Percentiles rank a stretch among this genome's conserved stretches.
phyloP scores from a whole-genome alignment of 139 green algal genomes.

The Trebouxia sp. region DNA sequence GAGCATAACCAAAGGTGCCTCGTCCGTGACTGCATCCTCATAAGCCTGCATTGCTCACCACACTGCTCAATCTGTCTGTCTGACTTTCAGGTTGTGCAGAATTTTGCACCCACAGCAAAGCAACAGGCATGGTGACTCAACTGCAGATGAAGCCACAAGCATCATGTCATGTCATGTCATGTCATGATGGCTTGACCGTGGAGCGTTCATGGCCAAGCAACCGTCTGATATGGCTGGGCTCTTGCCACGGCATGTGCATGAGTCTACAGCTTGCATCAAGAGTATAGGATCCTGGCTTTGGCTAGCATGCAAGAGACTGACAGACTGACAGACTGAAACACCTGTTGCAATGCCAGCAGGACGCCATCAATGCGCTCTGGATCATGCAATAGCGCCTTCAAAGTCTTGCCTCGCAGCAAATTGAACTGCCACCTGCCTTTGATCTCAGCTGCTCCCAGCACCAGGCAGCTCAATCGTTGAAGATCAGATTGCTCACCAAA shows the following conservation, averaged over 20 bases:
- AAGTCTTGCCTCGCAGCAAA: not conserved
- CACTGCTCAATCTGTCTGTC: too few relatives aligned
- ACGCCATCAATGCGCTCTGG: not conserved
- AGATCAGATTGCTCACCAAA: not conserved
- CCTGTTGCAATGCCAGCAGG: constrained; percentile 11
- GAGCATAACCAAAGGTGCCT: constrained; percentile 32
- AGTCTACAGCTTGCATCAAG: too few relatives aligned
- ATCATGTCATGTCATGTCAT: not conserved
- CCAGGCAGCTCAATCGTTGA: not conserved
- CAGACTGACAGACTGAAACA: too few relatives aligned
- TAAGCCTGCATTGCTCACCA: constrained; percentile 39
- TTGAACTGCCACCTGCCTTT: not conserved
- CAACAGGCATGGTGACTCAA: not conserved
- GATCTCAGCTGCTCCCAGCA: not conserved
- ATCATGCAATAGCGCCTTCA: not conserved
- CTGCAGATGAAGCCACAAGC: not conserved
- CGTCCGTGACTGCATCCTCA: constrained; percentile 34
- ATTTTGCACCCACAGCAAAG: too few relatives aligned
- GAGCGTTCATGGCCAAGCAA: too few relatives aligned
- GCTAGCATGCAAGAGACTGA: too few relatives aligned
- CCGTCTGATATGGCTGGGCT: too few relatives aligned
- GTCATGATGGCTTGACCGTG: too few relatives aligned
- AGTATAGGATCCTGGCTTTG: too few relatives aligned
- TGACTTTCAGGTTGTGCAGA: too few relatives aligned
- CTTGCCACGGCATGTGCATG: too few relatives aligned